These are phyloP conservation scores for Aspergillus aculeatinus DNA, from an alignment of 2,329 filamentous ascomycete species.

Conservation along the genomic window DNA sequence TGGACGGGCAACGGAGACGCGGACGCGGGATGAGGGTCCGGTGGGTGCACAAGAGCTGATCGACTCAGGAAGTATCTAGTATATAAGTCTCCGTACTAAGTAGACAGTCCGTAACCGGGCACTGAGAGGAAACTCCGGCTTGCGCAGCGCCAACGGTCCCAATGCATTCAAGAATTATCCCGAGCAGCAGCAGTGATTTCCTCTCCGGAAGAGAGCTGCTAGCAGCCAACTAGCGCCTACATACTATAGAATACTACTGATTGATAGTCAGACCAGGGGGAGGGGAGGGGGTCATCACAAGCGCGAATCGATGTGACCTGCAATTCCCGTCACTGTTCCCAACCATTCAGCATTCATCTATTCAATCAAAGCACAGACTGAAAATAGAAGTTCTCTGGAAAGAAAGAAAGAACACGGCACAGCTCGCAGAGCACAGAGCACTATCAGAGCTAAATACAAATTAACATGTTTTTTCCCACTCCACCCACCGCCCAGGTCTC, in stretches of 20 bases:
- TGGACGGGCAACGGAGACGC: constrained; percentile 1
- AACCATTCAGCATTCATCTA: neutral
- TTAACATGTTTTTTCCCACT: constrained; percentile 6
- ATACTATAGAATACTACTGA: neutral
- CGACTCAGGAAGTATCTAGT: neutral
- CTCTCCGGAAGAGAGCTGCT: neutral
- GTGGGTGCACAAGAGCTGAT: neutral
- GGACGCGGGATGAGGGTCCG: constrained; percentile 4
- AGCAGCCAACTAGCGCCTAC: neutral
- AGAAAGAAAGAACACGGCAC: neutral
- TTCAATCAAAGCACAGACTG: neutral
- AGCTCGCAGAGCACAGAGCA: neutral
- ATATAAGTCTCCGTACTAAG: neutral
- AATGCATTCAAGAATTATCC: too few relatives aligned
- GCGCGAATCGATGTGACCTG: neutral
- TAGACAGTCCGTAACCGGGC: too few relatives aligned
- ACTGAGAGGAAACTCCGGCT: too few relatives aligned
- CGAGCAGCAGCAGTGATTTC: neutral
- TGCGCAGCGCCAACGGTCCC: too few relatives aligned
- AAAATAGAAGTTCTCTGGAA: neutral
- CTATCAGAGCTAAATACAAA: constrained; percentile 1
- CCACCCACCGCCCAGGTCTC: constrained; percentile 13
- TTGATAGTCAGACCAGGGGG: neutral
- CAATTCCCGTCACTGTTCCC: neutral
- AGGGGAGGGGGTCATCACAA: neutral